A percentile compares a stretch with the other conserved stretches of the same genome.
Conservation (phyloP, 306 rosid genomes). For the Vigna unguiculata region DNA sequence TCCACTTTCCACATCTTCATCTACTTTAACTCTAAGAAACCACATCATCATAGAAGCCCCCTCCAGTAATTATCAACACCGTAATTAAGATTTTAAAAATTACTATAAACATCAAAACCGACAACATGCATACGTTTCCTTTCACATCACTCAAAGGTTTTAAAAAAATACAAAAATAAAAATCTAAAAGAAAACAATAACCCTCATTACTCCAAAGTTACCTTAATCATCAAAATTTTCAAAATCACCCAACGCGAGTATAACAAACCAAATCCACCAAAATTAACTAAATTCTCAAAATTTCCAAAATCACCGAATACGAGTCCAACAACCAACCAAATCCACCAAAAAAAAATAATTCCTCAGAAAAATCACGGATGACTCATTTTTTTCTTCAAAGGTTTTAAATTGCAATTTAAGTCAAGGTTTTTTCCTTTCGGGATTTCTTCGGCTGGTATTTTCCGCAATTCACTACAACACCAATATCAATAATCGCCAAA, state of each 20-base stretch:
- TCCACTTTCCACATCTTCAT: conserved; percentile 27
- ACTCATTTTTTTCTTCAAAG: background rate
- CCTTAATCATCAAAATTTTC: conserved; percentile 27
- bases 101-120: background rate
- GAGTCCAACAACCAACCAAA: background rate
- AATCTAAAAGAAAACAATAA: conserved; percentile 1
- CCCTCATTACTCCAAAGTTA: background rate
- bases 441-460: background rate
- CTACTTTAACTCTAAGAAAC: conserved; percentile 32
- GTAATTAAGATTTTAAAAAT: background rate
- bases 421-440: background rate
- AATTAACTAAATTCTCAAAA: conserved; percentile 13
- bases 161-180: background rate
- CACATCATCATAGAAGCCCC: conserved; percentile 27
- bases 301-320: background rate
- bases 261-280: conserved; percentile 22
- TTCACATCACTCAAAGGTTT: background rate
- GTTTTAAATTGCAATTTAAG: background rate
- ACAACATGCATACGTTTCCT: background rate
- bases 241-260: background rate
- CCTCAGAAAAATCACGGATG: background rate
- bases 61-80: conserved; percentile 24
- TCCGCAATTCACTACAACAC: background rate
- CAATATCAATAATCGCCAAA: background rate
- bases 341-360: background rate